Percentiles rank a stretch among this genome's conserved stretches.
These are phyloP conservation scores for Brasilioporus rufonigricans DNA, from an alignment of 768 basidiomycete species.

Conservation along the genomic window DNA sequence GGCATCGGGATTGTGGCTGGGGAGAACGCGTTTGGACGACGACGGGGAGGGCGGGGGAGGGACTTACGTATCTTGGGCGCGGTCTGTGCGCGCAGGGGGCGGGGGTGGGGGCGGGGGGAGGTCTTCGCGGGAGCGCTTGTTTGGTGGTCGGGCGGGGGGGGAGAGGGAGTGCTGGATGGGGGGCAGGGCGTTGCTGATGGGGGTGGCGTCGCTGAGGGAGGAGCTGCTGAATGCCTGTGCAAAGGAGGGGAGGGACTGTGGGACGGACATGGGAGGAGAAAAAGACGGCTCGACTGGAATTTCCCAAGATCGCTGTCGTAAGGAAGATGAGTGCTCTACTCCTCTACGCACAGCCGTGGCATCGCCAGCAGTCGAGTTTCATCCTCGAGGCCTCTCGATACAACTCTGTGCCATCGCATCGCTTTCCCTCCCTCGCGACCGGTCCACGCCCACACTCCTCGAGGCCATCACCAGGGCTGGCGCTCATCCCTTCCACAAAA, in stretches of 20 bases:
- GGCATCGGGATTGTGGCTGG: too few relatives aligned
- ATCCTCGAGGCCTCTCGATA: too few relatives aligned
- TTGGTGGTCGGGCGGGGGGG: too few relatives aligned
- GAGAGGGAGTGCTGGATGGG: constrained; percentile 63
- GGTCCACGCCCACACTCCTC: background rate
- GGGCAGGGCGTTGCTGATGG: constrained; percentile 57
- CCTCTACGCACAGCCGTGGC: background rate
- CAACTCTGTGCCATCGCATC: background rate
- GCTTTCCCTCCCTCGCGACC: too few relatives aligned
- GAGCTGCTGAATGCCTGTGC: constrained; percentile 68
- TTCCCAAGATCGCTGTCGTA: constrained; percentile 4
- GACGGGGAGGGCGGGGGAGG: background rate
- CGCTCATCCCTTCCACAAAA: background rate
- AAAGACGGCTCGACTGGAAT: background rate
- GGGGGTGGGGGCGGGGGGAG: constrained; percentile 16
- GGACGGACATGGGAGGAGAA: constrained; percentile 39
- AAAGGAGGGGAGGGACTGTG: constrained; percentile 76
- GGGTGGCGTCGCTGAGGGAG: constrained; percentile 49
- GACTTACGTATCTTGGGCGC: constrained; percentile 55
- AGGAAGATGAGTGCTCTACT: too few relatives aligned
- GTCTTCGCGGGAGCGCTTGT: constrained; percentile 49
- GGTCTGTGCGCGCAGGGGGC: too few relatives aligned
- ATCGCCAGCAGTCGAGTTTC: background rate
- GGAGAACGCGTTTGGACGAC: too few relatives aligned
- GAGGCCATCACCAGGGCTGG: too few relatives aligned